Evolutionary conservation across 257 asterid genomes (phyloP), one percentile per base, ranked within the genome.

Genomic region (Dorcoceras hygrometricum): DNA sequence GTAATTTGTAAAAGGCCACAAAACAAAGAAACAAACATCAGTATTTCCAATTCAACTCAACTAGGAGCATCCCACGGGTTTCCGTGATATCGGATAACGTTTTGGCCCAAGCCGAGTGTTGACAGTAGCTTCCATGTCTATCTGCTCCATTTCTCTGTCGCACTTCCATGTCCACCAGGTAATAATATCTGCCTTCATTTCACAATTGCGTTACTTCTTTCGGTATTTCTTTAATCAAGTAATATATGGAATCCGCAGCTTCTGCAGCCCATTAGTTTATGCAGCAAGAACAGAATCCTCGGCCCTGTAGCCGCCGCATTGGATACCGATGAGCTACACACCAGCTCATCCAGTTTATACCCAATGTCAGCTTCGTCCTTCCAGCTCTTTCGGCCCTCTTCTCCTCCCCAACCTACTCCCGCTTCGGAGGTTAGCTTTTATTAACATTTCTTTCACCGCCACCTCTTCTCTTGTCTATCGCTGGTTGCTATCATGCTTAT

Each of bases 341-440:
- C 79, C 43, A 18, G 76, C 65, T 71, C 83, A 39, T 59, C 63
- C 39, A 61, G 65, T n/a, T 72, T 81, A 23, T 54, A 82, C 71
- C 58, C 78, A 19, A 19, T 71, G 26, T 59, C 85, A 43, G 66
- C 86, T 74, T 78, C 84, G 54, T 34, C 79, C 4, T 84, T 85
- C 71, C 95, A 94, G 58, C 77, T 91, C 63, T 82, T 80, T 70
- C 81, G 80, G 23, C 72, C 86, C 51, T 57, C 95, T 68, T 27
- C 77, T 14, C 66, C 83, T 48, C 74, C 81, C 59, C 66, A 71
- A 51, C 70, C 79, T 22, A 77, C 95, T 31, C 84, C 95, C 65
- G 90, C 91, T 79, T 82, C 96, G 69, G 75, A 84, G 89, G 98
- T 89, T 66, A 39, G 26, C 43, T 14, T n/a, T n/a, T n/a, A n/a